Percentiles rank a stretch among this genome's conserved stretches.
phyloP scores from a whole-genome alignment of 2,329 filamentous ascomycete genomes.

The Penicillium hesseltinei region DNA sequence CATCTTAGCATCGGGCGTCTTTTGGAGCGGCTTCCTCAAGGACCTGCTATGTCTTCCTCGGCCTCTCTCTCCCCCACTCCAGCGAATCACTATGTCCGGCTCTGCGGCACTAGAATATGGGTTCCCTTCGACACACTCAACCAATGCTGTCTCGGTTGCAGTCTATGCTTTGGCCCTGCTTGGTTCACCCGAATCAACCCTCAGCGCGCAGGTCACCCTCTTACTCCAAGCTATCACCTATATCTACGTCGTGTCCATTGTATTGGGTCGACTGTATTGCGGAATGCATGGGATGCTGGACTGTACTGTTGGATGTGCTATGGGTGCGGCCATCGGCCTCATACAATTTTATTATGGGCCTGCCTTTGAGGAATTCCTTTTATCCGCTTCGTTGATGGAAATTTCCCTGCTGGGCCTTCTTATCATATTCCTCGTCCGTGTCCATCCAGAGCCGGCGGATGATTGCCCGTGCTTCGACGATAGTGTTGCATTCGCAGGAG shows the following conservation, averaged over 20 bases:
- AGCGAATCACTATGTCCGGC: slow-evolving; percentile 96
- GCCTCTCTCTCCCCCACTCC: slow-evolving; percentile 84
- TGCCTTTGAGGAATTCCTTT: slow-evolving; percentile 68
- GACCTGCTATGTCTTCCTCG: slow-evolving; percentile 90
- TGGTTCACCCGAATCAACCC: slow-evolving; percentile 61
- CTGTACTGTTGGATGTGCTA: slow-evolving; percentile 73
- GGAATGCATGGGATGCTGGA: slow-evolving; percentile 98
- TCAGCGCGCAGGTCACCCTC: slow-evolving; percentile 59
- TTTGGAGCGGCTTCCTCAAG: slow-evolving; percentile 90
- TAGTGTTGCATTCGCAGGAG: slow-evolving; percentile 87
- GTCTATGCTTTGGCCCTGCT: slow-evolving; percentile 76
- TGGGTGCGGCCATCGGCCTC: slow-evolving; percentile 66
- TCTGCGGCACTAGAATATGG: slow-evolving; percentile 94
- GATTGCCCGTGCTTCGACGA: slow-evolving; percentile 97
- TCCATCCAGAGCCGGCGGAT: slow-evolving; percentile 94
- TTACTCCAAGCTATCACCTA: slow-evolving; percentile 69
- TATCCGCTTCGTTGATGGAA: slow-evolving; percentile 62
- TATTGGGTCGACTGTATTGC: slow-evolving; percentile 89
- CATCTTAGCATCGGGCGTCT: slow-evolving; percentile 74
- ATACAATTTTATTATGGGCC: slow-evolving; percentile 56
- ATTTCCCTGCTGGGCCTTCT: slow-evolving; percentile 63
- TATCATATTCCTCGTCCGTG: slow-evolving; percentile 73
- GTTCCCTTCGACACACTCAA: slow-evolving; percentile 94
- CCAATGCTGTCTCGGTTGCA: slow-evolving; percentile 92
- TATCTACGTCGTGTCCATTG: slow-evolving; percentile 83